Evolutionary conservation across 352 stramenopile species (phyloP).

Genomic region (Pythium utonaiense): DNA sequence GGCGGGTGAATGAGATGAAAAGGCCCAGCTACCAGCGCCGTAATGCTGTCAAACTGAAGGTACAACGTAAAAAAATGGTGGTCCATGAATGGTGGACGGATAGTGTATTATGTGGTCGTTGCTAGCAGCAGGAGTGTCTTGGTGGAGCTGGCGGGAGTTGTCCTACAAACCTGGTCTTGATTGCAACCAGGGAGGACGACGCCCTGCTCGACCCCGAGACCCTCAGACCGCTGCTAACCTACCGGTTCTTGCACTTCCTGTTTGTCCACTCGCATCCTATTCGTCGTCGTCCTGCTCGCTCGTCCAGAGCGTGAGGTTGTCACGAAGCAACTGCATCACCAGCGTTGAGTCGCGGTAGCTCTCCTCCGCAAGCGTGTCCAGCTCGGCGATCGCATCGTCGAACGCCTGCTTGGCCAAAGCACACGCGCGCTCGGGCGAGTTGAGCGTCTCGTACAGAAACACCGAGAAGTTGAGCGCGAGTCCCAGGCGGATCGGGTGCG

Average conservation of each 20-base stretch:
- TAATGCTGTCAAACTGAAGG: no score
- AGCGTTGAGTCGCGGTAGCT: constrained; percentile 30
- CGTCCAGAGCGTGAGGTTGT: constrained; percentile 36
- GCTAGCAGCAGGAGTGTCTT: neutral
- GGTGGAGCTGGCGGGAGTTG: neutral
- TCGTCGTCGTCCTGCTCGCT: constrained; percentile 14
- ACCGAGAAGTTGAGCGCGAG: constrained; percentile 35
- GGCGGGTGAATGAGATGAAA: no score
- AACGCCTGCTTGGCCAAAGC: constrained; percentile 31
- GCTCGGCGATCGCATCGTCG: constrained; percentile 30
- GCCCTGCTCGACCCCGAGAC: neutral
- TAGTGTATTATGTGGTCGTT: no score
- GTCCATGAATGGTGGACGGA: no score
- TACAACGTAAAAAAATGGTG: no score
- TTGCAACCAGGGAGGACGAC: neutral
- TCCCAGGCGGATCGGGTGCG: constrained; percentile 30
- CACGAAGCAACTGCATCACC: constrained; percentile 34
- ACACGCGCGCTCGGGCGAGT: constrained; percentile 24
- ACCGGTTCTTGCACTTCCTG: no score
- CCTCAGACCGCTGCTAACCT: constrained; percentile 1
- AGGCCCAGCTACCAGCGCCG: no score
- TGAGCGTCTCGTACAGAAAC: constrained; percentile 31
- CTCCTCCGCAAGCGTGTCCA: constrained; percentile 33
- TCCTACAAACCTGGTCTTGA: neutral
- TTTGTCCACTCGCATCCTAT: neutral